Conservation (phyloP, 2,329 filamentous ascomycete genomes). For the Penicillium sclerotiorum region DNA sequence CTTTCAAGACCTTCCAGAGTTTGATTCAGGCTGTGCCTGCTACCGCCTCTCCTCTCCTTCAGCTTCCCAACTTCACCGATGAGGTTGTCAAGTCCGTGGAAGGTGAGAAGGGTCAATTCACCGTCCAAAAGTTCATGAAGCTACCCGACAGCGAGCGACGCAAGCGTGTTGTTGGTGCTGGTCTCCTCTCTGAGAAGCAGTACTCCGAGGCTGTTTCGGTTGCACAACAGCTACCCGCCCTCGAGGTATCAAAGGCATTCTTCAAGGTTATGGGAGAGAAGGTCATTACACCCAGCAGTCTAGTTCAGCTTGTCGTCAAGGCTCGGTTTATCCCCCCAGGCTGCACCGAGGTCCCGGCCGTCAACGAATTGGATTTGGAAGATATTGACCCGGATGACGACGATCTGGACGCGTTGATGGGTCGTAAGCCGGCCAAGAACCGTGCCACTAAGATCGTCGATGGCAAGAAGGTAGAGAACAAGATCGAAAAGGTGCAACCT, state of each 20-base stretch:
- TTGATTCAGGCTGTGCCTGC: conserved; percentile 89
- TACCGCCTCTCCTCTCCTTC: conserved; percentile 80
- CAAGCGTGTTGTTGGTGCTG: conserved; percentile 68
- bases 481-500: conserved; percentile 68
- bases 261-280: conserved; percentile 98
- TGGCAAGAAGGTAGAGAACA: conserved; percentile 57
- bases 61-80: conserved; percentile 83
- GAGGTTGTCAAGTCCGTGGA: conserved; percentile 51
- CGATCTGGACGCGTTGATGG: conserved; percentile 82
- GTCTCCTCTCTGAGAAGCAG: conserved; percentile 72
- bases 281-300: conserved; percentile 84
- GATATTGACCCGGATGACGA: conserved; percentile 92
- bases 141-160: conserved; percentile 74
- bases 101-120: conserved; percentile 72
- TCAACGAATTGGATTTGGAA: conserved; percentile 79
- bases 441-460: conserved; percentile 63
- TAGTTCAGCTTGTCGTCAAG: conserved; percentile 94
- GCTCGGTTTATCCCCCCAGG: conserved; percentile 91
- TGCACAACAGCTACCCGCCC: conserved; percentile 78
- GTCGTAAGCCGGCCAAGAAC: conserved; percentile 67
- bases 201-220: conserved; percentile 76
- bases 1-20: conserved; percentile 80
- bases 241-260: conserved; percentile 88
- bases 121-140: conserved; percentile 86
- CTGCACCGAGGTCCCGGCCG: conserved; percentile 69